Conservation (phyloP, 2,329 filamentous ascomycete species). For the Phialocephala subalpina region DNA sequence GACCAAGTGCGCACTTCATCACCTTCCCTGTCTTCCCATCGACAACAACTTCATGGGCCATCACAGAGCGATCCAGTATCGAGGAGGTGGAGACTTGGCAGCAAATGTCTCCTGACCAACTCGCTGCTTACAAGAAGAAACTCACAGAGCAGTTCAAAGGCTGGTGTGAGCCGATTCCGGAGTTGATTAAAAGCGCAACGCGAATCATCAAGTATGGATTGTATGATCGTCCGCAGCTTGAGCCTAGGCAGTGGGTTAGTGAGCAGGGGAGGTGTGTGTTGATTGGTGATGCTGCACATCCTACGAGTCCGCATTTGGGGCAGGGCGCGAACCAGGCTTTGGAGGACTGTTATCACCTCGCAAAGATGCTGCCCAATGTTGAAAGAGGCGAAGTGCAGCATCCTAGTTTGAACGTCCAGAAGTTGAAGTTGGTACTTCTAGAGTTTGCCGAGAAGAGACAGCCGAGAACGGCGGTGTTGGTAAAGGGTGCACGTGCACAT, state of each 20-base stretch:
- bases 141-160: conserved; percentile 13
- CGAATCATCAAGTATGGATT: conserved; percentile 24
- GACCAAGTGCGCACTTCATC: conserved; percentile 17
- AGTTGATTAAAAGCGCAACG: conserved; percentile 15
- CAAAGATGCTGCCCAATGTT: conserved; percentile 36
- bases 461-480: background rate
- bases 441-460: background rate
- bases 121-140: background rate
- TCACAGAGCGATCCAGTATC: conserved; percentile 11
- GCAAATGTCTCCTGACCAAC: background rate
- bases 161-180: conserved; percentile 16
- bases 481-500: background rate
- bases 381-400: background rate
- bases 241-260: conserved; percentile 32
- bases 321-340: conserved; percentile 31
- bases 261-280: conserved; percentile 52
- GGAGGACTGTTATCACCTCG: conserved; percentile 3
- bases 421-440: background rate
- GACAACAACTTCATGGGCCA: conserved; percentile 21
- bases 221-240: conserved; percentile 20
- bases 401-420: background rate
- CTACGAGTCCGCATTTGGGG: conserved; percentile 30
- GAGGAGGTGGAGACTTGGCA: background rate
- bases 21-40: conserved; percentile 13
- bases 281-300: conserved; percentile 63